Conservation (phyloP, 495 filamentous ascomycete species). For the Aspergillus sclerotioniger region DNA sequence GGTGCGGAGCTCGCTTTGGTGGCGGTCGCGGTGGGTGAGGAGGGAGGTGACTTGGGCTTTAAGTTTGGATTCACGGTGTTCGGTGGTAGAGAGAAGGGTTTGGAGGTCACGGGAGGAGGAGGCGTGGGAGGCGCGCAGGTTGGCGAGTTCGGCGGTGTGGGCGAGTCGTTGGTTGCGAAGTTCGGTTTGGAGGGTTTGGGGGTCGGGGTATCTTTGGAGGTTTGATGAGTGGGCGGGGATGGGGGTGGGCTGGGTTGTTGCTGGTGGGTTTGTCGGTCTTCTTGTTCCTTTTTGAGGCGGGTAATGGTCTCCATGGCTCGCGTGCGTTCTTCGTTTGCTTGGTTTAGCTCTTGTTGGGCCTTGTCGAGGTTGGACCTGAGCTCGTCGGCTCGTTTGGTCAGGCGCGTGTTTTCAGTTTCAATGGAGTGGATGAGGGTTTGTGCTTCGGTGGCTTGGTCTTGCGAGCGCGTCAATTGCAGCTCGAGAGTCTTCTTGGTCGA, state of each 20-base stretch:
- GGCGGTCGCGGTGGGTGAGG: slow-evolving; percentile 19
- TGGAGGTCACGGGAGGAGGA: slow-evolving; percentile 44
- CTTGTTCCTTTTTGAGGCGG: slow-evolving; percentile 82
- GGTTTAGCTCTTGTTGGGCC: slow-evolving; percentile 32
- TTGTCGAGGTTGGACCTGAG: slow-evolving; percentile 36
- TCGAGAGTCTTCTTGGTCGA: slow-evolving; percentile 33
- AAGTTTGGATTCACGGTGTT: slow-evolving; percentile 45
- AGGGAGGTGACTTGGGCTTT: slow-evolving; percentile 36
- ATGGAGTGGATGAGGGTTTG: slow-evolving; percentile 44
- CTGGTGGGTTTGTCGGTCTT: slow-evolving; percentile 19
- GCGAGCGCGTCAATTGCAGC: slow-evolving; percentile 31
- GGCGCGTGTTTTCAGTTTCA: slow-evolving; percentile 46
- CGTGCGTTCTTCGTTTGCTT: slow-evolving; percentile 36
- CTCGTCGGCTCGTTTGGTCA: slow-evolving; percentile 34
- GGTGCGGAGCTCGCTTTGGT: slow-evolving; percentile 26
- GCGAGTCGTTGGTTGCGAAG: slow-evolving; percentile 38
- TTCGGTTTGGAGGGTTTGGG: slow-evolving; percentile 33
- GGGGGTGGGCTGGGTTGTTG: slow-evolving; percentile 29
- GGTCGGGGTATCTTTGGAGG: slow-evolving; percentile 12
- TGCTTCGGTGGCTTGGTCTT: slow-evolving; percentile 41
- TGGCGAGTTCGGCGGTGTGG: slow-evolving; percentile 38
- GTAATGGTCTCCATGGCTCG: slow-evolving; percentile 69
- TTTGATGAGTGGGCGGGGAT: slow-evolving; percentile 20
- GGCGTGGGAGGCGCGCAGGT: slow-evolving; percentile 42
- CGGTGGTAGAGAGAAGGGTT: slow-evolving; percentile 36